Percentiles rank a stretch among this genome's conserved stretches.
phyloP scores from a whole-genome alignment of 441 rosid genomes.

The Syzygium syzygioides region DNA sequence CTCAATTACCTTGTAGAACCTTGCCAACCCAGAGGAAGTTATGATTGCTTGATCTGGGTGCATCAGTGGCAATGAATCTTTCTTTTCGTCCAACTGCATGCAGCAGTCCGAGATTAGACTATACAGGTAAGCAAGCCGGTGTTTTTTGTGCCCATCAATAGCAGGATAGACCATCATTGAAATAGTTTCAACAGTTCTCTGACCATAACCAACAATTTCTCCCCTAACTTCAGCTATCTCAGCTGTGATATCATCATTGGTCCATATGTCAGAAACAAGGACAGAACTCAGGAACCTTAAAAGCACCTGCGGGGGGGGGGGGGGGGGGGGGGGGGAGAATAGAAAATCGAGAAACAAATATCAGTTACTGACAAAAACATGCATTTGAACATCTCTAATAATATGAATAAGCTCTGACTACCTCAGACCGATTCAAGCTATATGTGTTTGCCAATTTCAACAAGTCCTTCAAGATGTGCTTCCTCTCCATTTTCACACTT shows the following conservation, averaged over 20 bases:
- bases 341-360: neutral
- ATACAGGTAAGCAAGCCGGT: slow-evolving; percentile 69
- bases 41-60: slow-evolving; percentile 21
- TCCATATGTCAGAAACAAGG: slow-evolving; percentile 80
- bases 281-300: slow-evolving; percentile 53
- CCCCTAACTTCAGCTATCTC: slow-evolving; percentile 66
- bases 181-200: slow-evolving; percentile 59
- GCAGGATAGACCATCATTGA: slow-evolving; percentile 66
- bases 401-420: slow-evolving; percentile 14
- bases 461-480: slow-evolving; percentile 60
- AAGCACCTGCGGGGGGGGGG: slow-evolving; percentile 58
- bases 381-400: neutral
- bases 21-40: slow-evolving; percentile 36
- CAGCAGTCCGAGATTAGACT: slow-evolving; percentile 82
- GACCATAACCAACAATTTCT: slow-evolving; percentile 55
- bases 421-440: slow-evolving; percentile 66
- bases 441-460: slow-evolving; percentile 61
- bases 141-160: slow-evolving; percentile 81
- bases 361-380: neutral
- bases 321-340: slow-evolving; percentile 4
- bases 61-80: slow-evolving; percentile 29
- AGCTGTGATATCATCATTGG: slow-evolving; percentile 63
- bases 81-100: slow-evolving; percentile 43
- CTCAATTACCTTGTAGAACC: slow-evolving; percentile 48
- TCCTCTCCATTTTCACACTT: slow-evolving; percentile 74